Evolutionary conservation across 2,329 filamentous ascomycete genomes (phyloP).

Genomic region (Celoporthe dispersa): DNA sequence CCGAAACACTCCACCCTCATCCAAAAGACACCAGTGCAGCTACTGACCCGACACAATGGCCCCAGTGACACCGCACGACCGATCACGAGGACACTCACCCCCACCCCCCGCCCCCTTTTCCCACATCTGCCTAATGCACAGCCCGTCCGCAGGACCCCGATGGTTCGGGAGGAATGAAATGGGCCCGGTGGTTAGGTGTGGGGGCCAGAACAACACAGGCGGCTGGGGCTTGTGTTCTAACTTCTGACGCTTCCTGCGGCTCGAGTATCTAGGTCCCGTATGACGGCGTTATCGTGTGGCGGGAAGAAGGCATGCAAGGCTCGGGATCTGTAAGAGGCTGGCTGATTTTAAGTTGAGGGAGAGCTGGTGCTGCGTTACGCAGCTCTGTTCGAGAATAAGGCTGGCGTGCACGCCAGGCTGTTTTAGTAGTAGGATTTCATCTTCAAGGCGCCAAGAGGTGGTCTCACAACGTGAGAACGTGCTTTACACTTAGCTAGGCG

Average conservation of each 20-base stretch:
- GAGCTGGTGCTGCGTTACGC: background rate
- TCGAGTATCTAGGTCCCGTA: background rate
- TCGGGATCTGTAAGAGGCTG: background rate
- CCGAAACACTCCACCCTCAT: background rate
- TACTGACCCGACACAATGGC: background rate
- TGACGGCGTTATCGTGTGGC: background rate
- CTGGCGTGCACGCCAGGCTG: background rate
- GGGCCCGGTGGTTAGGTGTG: background rate
- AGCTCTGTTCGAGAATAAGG: background rate
- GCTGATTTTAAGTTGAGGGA: background rate
- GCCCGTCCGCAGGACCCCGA: background rate
- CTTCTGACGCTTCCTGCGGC: background rate
- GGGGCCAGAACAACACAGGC: background rate
- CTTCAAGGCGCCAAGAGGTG: background rate
- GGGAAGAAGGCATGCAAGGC: background rate
- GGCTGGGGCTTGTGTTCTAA: background rate
- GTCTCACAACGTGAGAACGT: background rate
- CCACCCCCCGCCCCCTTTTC: background rate
- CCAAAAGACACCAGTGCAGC: background rate
- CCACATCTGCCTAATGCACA: conserved; percentile 1
- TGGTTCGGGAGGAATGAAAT: background rate
- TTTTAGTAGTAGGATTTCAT: background rate
- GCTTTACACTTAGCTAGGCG: background rate
- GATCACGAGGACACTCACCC: no score
- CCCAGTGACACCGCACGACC: background rate